Evolutionary conservation across 1,284 basidiomycete species (phyloP), one percentile per base, ranked within the genome.

Genomic region (Trichosporon sp.): DNA sequence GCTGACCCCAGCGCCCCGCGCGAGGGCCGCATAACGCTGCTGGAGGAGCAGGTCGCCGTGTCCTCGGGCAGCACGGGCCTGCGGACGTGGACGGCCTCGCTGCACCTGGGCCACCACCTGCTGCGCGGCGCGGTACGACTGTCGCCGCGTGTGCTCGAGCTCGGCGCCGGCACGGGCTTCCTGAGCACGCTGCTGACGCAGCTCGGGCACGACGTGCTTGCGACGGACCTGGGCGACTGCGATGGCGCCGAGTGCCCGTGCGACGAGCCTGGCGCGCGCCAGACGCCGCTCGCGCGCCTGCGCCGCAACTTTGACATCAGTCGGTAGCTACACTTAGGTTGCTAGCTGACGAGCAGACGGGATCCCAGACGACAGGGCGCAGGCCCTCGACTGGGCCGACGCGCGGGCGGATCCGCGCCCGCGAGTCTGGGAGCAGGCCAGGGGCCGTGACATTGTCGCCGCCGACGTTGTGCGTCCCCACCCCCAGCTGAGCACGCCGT

Each of bases 131-230:
- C 11, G 6, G 21, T 23, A 47, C 18, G 4, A 1, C 2, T 56
- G 1, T 29, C 56, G 12, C 23, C 69, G 9, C 68, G 67, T 3
- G 69, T 80, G 0, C 42, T 84, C 5, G 83, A 84, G 74, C 75
- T 83, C 5, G 83, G 83, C 9, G 76, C 81, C 7, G 83, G 83
- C 1, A 81, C 81, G 11, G 83, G 83, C 0, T 81, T 84, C 67
- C 70, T 84, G 7, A 80, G 79, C 0, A 74, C 78, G 38, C 72
- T 83, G 13, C 72, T 83, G 2, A 74, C 76, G 5, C 78, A 80
- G 66, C 65, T 77, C 0, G 79, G 77, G 0, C 51, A 66, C 82
- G 90, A 95, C 78, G 97, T 99, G 80, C 81, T 94, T 11, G 88
- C 89, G 31, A 88, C 88, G 27, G 88, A 88, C 69, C 78, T 81